Percentiles rank a stretch among this genome's conserved stretches.
Conservation (phyloP, 2,329 filamentous ascomycete genomes). For the Sclerotinia sclerotiorum region DNA sequence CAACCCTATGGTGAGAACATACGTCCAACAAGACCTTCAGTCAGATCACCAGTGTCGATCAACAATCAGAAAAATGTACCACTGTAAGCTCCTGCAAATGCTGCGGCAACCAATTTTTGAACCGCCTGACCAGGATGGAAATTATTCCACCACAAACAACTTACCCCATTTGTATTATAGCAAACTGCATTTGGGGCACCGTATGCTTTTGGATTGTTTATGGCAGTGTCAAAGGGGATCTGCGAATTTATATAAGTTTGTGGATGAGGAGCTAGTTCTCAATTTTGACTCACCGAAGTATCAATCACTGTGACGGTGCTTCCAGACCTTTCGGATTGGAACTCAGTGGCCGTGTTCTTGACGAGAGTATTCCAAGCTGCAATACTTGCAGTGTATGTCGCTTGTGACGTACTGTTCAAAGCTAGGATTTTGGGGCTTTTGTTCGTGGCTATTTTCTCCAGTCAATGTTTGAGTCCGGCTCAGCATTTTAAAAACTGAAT, state of each 20-base stretch:
- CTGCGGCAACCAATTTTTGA: constrained; percentile 24
- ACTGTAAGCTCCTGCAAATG: not conserved
- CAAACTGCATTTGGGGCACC: constrained; percentile 22
- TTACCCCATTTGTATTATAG: constrained; percentile 23
- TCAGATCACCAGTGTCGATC: not conserved
- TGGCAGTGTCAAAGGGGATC: constrained; percentile 14
- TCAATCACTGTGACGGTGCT: constrained; percentile 19
- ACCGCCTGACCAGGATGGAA: constrained; percentile 26
- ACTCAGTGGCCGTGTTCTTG: not conserved
- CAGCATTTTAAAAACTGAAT: not conserved
- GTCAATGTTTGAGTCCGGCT: not conserved
- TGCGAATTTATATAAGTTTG: not conserved
- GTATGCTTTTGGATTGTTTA: constrained; percentile 24
- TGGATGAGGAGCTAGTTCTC: too few species aligned
- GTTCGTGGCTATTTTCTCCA: not conserved
- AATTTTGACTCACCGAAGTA: constrained; percentile 3
- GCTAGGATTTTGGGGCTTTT: constrained; percentile 4
- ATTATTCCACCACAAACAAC: constrained; percentile 27
- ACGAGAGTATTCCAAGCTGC: constrained; percentile 10
- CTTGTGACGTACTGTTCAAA: not conserved
- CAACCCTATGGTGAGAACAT: not conserved
- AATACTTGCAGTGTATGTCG: constrained; percentile 7
- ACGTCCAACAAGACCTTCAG: not conserved
- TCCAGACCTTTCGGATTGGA: constrained; percentile 17
- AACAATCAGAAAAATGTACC: constrained; percentile 14